These are phyloP conservation scores for Kalanchoe fedtschenkoi DNA, from an alignment of 164 flowering plant genomes.

Conservation along the genomic window DNA sequence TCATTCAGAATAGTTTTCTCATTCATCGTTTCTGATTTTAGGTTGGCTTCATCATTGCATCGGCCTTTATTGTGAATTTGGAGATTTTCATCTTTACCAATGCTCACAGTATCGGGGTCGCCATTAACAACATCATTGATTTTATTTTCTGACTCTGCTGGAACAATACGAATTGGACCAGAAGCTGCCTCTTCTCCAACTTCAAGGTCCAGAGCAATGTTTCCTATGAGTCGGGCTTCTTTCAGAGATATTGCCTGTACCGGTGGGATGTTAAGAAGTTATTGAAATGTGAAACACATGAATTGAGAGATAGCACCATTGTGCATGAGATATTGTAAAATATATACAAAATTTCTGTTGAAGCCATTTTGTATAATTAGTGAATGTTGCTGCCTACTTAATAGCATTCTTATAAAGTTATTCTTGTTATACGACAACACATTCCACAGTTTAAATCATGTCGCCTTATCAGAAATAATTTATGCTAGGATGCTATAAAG, in stretches of 20 bases:
- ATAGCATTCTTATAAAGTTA: no score
- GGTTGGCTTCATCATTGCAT: not conserved
- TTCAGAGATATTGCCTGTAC: conserved; percentile 68
- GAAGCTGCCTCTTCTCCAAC: conserved; percentile 21
- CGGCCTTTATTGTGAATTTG: conserved; percentile 9
- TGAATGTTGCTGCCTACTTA: no score
- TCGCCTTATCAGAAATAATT: not conserved
- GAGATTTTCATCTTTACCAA: conserved; percentile 13
- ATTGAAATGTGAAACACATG: not conserved
- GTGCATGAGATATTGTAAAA: not conserved
- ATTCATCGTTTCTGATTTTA: conserved; percentile 12
- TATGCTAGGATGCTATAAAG: not conserved
- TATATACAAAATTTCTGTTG: not conserved
- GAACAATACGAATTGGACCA: conserved; percentile 38
- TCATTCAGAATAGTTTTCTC: conserved; percentile 8
- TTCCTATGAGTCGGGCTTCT: conserved; percentile 60
- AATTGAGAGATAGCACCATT: not conserved
- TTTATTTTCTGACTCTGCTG: conserved; percentile 36
- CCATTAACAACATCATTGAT: conserved; percentile 10
- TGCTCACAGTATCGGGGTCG: conserved; percentile 4
- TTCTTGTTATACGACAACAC: no score
- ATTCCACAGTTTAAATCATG: not conserved
- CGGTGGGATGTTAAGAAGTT: not conserved
- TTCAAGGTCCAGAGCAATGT: conserved; percentile 39
- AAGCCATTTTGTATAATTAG: not conserved